Evolutionary conservation across 2,329 filamentous ascomycete species (phyloP), one percentile per base, ranked within the genome.

Genomic region (Scopulariopsis brevicaulis): DNA sequence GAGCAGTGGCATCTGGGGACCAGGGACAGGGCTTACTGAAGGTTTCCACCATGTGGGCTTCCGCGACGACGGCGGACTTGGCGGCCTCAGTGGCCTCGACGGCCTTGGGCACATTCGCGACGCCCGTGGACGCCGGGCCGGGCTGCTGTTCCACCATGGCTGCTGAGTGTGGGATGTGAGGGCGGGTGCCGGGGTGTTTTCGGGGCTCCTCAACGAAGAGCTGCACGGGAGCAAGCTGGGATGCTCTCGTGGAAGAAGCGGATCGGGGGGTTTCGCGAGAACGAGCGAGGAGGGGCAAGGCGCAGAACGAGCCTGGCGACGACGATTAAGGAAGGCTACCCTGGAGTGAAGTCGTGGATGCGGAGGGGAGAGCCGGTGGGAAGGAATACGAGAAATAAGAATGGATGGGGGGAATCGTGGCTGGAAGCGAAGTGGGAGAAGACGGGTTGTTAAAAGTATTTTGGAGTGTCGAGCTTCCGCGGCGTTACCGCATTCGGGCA

Each of bases 11-110:
- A 4, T 20, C 14, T 8, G n/a, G n/a, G 4, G 2, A n/a, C 18
- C 15, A 48, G 43, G 10, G n/a, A 8, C 43, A 48, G 59, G 58
- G 57, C 82, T 78, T 73, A 86, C 83, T 81, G 68, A 77, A 90
- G 22, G 87, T 91, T 72, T 89, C 85, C 65, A 90, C 86, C 68
- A 85, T 74, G 72, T 90, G 87, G 67, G 87, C 86, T 77, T 91
- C 88, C 61, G 79, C 78, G 66, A 91, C 87, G 66, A 88, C 85
- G 6, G 15, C 43, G n/a, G 43, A 8, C 37, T 40, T 40, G 54
- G 79, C 81, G 64, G 35, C 54, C 22, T 24, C 34, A 34, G 65
- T 51, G 28, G 57, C 5, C 14, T 20, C 32, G 20, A 37, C 53
- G n/a, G 53, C 35, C 25, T 35, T 14, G 37, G 59, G 14, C 56